A percentile compares a stretch with the other conserved stretches of the same genome.
Conservation (phyloP, 345 rosid genomes). For the Hevea brasiliensis region DNA sequence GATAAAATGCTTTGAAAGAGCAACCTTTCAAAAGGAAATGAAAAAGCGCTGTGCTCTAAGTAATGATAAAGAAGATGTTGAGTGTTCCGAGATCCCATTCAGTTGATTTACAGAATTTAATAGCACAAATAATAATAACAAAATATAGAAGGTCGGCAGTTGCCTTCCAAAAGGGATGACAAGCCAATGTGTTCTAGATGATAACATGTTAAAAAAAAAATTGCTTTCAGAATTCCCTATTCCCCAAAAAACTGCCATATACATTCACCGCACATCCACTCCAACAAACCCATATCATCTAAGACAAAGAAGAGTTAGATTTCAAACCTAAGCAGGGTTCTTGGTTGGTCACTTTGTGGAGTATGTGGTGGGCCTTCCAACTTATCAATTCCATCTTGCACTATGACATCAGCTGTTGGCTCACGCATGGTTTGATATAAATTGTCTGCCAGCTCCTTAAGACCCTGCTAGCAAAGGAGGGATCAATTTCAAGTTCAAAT, state of each 20-base stretch:
- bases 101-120: background rate
- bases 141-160: background rate
- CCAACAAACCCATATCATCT: background rate
- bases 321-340: constrained; percentile 41
- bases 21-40: background rate
- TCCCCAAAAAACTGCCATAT: background rate
- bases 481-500: background rate
- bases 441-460: constrained; percentile 45
- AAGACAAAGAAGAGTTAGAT: background rate
- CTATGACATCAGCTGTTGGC: constrained; percentile 24
- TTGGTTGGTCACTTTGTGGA: constrained; percentile 23
- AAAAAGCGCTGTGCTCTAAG: background rate
- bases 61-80: background rate
- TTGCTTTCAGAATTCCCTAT: background rate
- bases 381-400: constrained; percentile 27
- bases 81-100: background rate
- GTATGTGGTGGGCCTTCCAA: constrained; percentile 29
- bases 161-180: background rate
- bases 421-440: constrained; percentile 20
- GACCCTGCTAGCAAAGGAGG: constrained; percentile 44
- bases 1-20: background rate
- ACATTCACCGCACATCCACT: background rate
- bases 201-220: background rate
- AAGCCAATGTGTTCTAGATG: background rate
- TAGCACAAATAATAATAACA: background rate